Conservation (phyloP, 768 basidiomycete species). For the Pluteus cervinus region DNA sequence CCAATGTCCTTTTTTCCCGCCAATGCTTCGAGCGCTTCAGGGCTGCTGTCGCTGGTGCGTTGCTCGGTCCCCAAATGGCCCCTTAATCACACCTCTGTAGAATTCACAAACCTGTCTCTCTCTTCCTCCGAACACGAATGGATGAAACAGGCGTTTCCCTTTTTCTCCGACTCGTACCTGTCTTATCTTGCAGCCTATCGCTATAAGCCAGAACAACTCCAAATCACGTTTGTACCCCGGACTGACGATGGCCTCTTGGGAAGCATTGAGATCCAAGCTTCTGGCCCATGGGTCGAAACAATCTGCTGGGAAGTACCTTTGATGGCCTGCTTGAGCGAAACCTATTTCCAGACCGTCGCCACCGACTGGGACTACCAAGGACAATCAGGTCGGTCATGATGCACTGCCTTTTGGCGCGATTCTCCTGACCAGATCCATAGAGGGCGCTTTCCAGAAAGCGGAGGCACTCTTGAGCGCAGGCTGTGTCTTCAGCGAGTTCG, state of each 20-base stretch:
- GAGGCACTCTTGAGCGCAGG: conserved; percentile 52
- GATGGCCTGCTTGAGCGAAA: conserved; percentile 88
- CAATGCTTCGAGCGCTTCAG: conserved; percentile 57
- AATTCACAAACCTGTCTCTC: conserved; percentile 58
- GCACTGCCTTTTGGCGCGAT: conserved; percentile 1
- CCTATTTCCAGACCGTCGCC: conserved; percentile 71
- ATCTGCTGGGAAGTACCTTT: conserved; percentile 97
- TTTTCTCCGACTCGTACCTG: conserved; percentile 66
- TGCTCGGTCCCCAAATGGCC: neutral
- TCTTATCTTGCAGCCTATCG: conserved; percentile 65
- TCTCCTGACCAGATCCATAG: conserved; percentile 29
- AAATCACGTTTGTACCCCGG: conserved; percentile 55
- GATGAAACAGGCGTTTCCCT: conserved; percentile 67
- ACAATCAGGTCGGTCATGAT: conserved; percentile 52
- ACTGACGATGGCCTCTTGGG: conserved; percentile 48
- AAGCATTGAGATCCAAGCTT: conserved; percentile 62
- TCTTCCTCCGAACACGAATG: conserved; percentile 58
- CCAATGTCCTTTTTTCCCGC: conserved; percentile 56
- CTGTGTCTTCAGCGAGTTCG: conserved; percentile 80
- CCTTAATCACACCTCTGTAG: conserved; percentile 30
- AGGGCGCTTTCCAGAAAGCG: conserved; percentile 69
- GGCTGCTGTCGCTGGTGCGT: conserved; percentile 49
- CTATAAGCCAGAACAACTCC: conserved; percentile 72
- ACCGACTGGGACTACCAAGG: conserved; percentile 85
- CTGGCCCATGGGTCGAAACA: conserved; percentile 73